Evolutionary conservation across 2,329 filamentous ascomycete species (phyloP), one percentile per base, ranked within the genome.

Genomic region (Macrophomina phaseolina): DNA sequence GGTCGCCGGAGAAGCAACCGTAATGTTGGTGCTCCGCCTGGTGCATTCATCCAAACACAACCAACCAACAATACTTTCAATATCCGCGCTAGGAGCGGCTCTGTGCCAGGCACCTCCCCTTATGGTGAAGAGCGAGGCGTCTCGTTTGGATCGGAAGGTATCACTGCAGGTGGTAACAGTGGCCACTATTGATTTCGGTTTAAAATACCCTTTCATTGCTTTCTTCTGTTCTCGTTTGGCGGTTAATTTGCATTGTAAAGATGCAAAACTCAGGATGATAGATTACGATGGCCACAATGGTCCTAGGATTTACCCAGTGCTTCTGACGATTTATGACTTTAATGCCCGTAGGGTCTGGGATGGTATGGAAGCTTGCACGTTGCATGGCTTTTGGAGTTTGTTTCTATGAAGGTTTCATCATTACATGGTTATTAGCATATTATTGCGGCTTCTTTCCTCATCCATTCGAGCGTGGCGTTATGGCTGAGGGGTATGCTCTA

Each of bases 1-100:
- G 69, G 69, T 38, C 72, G 77, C 23, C 72, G 77, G 51, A 74
- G 75, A 64, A 79, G 77, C 71, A 78, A 72, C 60, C 77, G 77
- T 48, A 77, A 74, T 62, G 75, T 77, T 51, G 71, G 71, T 12
- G 72, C 69, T 28, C 70, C 70, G 11, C 68, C 72, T 38, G 69
- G 68, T n/a, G 60, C 68, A 8, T 77, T 73, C 30, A 61, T 69
- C 23, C 69, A 73, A 40, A 69, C 74, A n/a, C 67, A 69, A 3
- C 70, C 69, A 38, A 67, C 73, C n/a, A 77, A 75, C 52, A 76
- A 73, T 62, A 72, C 67, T 46, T 75, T 77, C 52, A 45, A 45
- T 14, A 72, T 75, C 32, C 74, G 76, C 46, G 67, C 71, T 60
- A 68, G 76, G 64, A 74, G 73, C 61, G 70, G 70, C 18, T 71